Percentiles rank a stretch among this genome's conserved stretches.
Evolutionary conservation across 2,329 filamentous ascomycete species (phyloP).

Genomic region (Colletotrichum musae): DNA sequence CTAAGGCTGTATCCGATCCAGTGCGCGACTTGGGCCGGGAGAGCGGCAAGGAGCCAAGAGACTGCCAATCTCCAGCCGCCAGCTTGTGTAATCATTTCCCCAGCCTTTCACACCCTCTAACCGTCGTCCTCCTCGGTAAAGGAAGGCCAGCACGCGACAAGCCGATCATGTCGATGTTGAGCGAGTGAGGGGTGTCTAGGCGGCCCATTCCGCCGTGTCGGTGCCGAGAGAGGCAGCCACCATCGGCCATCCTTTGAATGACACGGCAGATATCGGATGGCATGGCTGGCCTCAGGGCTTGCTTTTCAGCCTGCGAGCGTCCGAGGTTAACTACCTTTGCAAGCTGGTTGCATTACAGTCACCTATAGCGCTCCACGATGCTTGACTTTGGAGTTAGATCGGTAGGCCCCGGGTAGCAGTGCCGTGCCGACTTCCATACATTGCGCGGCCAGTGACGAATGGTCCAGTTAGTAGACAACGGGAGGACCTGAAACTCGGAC

Average conservation of each 20-base stretch:
- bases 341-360: constrained; percentile 7
- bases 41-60: constrained; percentile 32
- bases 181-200: constrained; percentile 3
- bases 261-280: constrained; percentile 2
- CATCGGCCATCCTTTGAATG: not conserved
- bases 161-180: constrained; percentile 2
- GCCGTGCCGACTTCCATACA: constrained; percentile 24
- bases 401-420: not conserved
- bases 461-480: not conserved
- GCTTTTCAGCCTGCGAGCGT: not conserved
- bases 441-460: constrained; percentile 36
- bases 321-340: not conserved
- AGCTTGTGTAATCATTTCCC: constrained; percentile 14
- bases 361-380: not conserved
- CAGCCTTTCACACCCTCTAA: constrained; percentile 13
- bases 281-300: not conserved
- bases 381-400: not conserved
- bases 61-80: constrained; percentile 15
- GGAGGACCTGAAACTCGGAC: constrained; percentile 32
- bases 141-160: constrained; percentile 21
- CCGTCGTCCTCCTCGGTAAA: not conserved
- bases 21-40: constrained; percentile 21
- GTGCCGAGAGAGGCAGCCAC: constrained; percentile 32
- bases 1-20: constrained; percentile 5
- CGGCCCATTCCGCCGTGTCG: constrained; percentile 19